phyloP scores from a whole-genome alignment of 1,139 yeast species.

The Suhomyces atakaporum region DNA sequence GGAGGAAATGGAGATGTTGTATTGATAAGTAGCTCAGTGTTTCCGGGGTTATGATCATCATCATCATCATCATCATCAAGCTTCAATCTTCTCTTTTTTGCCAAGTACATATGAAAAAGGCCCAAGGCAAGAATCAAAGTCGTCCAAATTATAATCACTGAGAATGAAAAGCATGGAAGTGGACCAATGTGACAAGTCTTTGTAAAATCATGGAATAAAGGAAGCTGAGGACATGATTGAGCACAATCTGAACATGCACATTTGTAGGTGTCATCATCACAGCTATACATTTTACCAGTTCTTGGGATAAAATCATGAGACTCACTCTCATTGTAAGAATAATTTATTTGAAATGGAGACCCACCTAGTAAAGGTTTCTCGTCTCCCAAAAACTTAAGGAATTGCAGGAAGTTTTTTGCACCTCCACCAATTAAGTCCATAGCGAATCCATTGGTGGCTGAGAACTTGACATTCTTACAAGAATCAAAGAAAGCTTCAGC shows the following conservation, averaged over 20 bases:
- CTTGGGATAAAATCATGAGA: slow-evolving; percentile 27
- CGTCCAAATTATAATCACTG: slow-evolving; percentile 55
- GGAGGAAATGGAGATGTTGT: slow-evolving; percentile 1
- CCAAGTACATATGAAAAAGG: slow-evolving; percentile 38
- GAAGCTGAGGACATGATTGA: slow-evolving; percentile 70
- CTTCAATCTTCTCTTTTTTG: slow-evolving; percentile 7
- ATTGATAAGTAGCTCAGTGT: slow-evolving; percentile 1
- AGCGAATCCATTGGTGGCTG: slow-evolving; percentile 94
- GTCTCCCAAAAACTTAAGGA: slow-evolving; percentile 87
- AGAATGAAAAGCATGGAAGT: slow-evolving; percentile 74
- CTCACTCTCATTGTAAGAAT: slow-evolving; percentile 44
- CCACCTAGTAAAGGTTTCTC: slow-evolving; percentile 93
- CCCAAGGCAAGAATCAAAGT: slow-evolving; percentile 37
- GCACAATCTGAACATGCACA: slow-evolving; percentile 95
- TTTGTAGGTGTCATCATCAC: slow-evolving; percentile 64
- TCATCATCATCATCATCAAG: not conserved
- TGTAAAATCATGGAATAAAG: slow-evolving; percentile 37
- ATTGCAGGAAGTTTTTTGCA: slow-evolving; percentile 69
- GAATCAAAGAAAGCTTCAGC: slow-evolving; percentile 75
- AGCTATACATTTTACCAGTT: slow-evolving; percentile 44
- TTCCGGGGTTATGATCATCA: slow-evolving; percentile 2
- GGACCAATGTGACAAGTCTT: slow-evolving; percentile 57
- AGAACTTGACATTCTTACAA: slow-evolving; percentile 85
- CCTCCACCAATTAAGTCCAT: slow-evolving; percentile 98
- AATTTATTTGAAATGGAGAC: slow-evolving; percentile 92